These are phyloP conservation scores for Citrullus colocynthis DNA, from an alignment of 306 rosid genomes.

Conservation along the genomic window DNA sequence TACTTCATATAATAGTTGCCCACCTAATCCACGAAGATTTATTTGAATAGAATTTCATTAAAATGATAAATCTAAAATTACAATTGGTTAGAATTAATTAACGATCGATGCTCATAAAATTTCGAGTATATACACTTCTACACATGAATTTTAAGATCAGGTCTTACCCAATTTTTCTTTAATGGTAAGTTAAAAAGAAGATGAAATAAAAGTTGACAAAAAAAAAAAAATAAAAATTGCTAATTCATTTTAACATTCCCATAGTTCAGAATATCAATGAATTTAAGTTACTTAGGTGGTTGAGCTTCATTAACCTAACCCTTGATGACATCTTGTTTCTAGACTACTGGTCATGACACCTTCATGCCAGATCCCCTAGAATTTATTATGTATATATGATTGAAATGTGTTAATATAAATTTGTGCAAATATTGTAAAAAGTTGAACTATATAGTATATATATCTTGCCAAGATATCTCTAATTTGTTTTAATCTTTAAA, in stretches of 20 bases:
- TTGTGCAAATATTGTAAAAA: neutral
- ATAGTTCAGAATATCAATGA: neutral
- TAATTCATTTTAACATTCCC: neutral
- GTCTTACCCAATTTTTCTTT: neutral
- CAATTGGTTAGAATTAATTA: neutral
- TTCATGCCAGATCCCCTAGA: neutral
- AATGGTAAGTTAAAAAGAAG: neutral
- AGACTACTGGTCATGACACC: neutral
- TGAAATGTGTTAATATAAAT: neutral
- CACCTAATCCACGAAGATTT: neutral
- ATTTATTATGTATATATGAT: neutral
- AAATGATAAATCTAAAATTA: neutral
- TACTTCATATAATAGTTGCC: neutral
- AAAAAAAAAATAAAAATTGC: neutral
- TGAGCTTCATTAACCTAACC: constrained; percentile 1
- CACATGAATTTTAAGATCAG: neutral
- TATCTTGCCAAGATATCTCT: neutral
- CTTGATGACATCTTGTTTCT: neutral
- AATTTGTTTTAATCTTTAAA: neutral
- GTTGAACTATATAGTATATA: neutral
- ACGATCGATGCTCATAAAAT: neutral
- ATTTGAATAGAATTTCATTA: neutral
- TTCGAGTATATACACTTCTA: neutral
- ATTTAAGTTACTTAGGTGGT: neutral
- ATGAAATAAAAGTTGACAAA: neutral